Percentiles rank a stretch among this genome's conserved stretches.
These are phyloP conservation scores for Karstenula rhodostoma DNA, from an alignment of 2,329 filamentous ascomycete species.

Conservation along the genomic window DNA sequence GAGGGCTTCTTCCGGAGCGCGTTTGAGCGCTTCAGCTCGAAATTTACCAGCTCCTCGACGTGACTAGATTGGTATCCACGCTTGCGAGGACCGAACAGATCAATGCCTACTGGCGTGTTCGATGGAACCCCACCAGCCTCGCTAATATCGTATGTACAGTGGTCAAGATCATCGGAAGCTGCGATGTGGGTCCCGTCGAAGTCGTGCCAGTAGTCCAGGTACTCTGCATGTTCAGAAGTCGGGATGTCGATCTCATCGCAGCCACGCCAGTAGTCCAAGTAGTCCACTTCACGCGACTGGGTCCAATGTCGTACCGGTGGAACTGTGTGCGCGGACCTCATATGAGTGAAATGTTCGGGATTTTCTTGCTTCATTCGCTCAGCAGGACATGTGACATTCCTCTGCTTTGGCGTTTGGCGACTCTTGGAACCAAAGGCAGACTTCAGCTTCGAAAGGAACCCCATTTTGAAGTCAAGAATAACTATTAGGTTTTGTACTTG, in stretches of 20 bases:
- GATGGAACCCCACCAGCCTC: background rate
- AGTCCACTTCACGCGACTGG: no score
- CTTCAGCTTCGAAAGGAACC: background rate
- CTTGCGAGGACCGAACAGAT: background rate
- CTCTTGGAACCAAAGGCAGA: background rate
- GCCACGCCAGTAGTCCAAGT: no score
- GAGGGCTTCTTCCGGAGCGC: background rate
- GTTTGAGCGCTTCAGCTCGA: background rate
- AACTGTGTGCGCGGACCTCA: no score
- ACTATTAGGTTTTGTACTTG: no score
- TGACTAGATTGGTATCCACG: background rate
- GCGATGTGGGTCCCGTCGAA: background rate
- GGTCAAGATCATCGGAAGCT: background rate
- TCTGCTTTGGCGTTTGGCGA: background rate
- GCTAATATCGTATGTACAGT: background rate
- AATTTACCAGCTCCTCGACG: background rate
- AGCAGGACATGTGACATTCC: background rate
- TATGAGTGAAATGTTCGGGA: no score
- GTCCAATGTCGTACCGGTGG: no score
- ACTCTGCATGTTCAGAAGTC: no score
- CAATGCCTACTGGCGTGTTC: background rate
- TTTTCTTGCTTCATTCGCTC: background rate
- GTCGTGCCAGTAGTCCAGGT: background rate
- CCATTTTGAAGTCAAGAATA: background rate
- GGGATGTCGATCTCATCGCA: no score